Percentiles rank a stretch among this genome's conserved stretches.
phyloP scores from a whole-genome alignment of 768 basidiomycete species.

The Saitozyma podzolica region DNA sequence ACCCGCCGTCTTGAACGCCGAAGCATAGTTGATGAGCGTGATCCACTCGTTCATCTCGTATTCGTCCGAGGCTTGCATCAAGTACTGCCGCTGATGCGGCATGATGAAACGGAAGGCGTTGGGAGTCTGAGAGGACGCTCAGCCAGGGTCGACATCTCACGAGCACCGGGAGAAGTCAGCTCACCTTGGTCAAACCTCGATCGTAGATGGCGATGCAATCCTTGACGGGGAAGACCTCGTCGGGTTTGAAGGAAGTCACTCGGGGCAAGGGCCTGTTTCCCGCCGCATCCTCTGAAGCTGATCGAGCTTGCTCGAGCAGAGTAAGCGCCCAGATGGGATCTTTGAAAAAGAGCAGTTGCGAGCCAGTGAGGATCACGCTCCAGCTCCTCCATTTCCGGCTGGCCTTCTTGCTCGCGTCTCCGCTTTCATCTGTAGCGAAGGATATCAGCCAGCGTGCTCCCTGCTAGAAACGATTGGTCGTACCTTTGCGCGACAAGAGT shows the following conservation, averaged over 20 bases:
- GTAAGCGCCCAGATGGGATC: slow-evolving; percentile 50
- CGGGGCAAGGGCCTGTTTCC: slow-evolving; percentile 49
- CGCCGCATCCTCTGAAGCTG: slow-evolving; percentile 8
- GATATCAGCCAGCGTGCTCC: not conserved
- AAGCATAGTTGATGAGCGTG: slow-evolving; percentile 86
- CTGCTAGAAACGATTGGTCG: slow-evolving; percentile 6
- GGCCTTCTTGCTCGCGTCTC: slow-evolving; percentile 74
- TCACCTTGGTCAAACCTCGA: slow-evolving; percentile 71
- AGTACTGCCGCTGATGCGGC: slow-evolving; percentile 73
- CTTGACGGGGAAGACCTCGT: slow-evolving; percentile 77
- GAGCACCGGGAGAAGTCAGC: slow-evolving; percentile 11
- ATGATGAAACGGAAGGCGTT: slow-evolving; percentile 76
- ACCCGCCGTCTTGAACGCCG: slow-evolving; percentile 81
- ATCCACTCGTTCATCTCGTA: slow-evolving; percentile 87
- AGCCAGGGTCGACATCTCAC: not conserved
- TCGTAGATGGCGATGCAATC: slow-evolving; percentile 80
- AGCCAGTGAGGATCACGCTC: slow-evolving; percentile 81
- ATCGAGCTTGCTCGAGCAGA: slow-evolving; percentile 38
- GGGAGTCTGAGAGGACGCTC: slow-evolving; percentile 57
- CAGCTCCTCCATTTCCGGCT: slow-evolving; percentile 86
- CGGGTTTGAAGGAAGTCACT: slow-evolving; percentile 62
- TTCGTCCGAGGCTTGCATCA: slow-evolving; percentile 71
- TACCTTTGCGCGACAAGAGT: slow-evolving; percentile 70
- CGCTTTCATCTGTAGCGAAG: slow-evolving; percentile 57
- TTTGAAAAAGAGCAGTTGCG: slow-evolving; percentile 84